These are phyloP conservation scores for Schwanniomyces sp. DNA, from an alignment of 805 yeast species.

Conservation along the genomic window DNA sequence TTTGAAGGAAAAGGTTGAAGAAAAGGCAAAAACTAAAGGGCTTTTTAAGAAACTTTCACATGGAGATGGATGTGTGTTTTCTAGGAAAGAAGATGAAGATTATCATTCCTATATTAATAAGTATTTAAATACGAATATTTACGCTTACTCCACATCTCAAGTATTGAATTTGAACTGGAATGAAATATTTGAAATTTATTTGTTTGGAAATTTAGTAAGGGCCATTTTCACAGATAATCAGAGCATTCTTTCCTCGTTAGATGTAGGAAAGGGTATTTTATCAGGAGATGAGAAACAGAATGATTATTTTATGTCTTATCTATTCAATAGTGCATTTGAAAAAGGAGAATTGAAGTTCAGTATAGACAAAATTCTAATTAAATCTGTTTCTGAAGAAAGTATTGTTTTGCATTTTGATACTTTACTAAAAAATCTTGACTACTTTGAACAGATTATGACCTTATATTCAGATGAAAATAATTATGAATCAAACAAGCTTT, in stretches of 20 bases:
- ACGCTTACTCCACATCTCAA: conserved; percentile 3
- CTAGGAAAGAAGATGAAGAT: conserved; percentile 1
- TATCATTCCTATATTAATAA: conserved; percentile 2
- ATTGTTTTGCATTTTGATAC: not conserved
- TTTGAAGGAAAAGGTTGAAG: not conserved
- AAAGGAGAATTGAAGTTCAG: conserved; percentile 16
- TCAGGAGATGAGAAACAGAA: not conserved
- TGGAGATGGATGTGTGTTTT: not conserved
- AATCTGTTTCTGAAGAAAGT: not conserved
- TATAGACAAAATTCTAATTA: not conserved
- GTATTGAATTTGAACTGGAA: conserved; percentile 11
- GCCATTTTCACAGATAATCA: conserved; percentile 7
- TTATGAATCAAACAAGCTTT: conserved; percentile 14
- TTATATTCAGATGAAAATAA: conserved; percentile 13
- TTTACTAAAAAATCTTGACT: conserved; percentile 5
- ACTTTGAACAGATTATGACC: conserved; percentile 14
- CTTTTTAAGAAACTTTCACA: conserved; percentile 1
- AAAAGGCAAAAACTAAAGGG: not conserved
- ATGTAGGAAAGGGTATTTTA: not conserved
- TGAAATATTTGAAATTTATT: conserved; percentile 16
- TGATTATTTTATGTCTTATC: conserved; percentile 11
- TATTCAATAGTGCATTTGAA: conserved; percentile 15
- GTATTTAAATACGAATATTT: conserved; percentile 1
- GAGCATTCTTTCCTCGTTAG: not conserved
- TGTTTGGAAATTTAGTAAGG: conserved; percentile 17